A percentile compares a stretch with the other conserved stretches of the same genome.
These are phyloP conservation scores for Dysphania ambrosioides DNA, from an alignment of 148 eudicot genomes.

Conservation along the genomic window DNA sequence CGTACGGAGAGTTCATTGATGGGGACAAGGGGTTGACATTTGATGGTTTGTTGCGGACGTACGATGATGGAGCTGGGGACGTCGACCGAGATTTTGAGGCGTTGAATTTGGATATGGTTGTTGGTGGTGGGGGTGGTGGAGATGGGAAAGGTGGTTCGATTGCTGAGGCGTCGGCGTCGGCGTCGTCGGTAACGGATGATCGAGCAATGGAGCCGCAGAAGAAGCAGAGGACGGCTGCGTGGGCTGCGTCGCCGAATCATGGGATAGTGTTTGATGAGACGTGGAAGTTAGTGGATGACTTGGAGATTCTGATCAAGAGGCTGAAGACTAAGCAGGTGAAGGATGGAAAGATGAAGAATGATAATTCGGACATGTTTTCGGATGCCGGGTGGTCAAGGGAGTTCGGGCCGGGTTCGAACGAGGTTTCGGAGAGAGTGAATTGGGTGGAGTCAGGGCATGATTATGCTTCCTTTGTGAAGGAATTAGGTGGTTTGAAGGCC, in stretches of 20 bases:
- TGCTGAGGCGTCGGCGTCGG: constrained; percentile 28
- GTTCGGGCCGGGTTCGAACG: constrained; percentile 54
- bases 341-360: constrained; percentile 63
- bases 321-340: constrained; percentile 64
- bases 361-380: constrained; percentile 58
- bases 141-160: constrained; percentile 16
- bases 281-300: constrained; percentile 81
- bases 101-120: constrained; percentile 44
- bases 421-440: constrained; percentile 53
- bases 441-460: constrained; percentile 87
- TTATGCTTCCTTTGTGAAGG: constrained; percentile 65
- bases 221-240: constrained; percentile 76
- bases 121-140: too few species aligned
- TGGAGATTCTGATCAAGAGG: constrained; percentile 73
- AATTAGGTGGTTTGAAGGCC: constrained; percentile 71
- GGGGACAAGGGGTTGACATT: constrained; percentile 68
- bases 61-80: constrained; percentile 98
- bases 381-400: constrained; percentile 95
- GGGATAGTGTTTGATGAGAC: constrained; percentile 89
- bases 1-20: constrained; percentile 75
- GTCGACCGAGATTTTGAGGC: constrained; percentile 97
- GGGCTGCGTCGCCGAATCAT: constrained; percentile 89
- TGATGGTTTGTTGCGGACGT: constrained; percentile 82
- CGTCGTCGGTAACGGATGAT: constrained; percentile 49
- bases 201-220: constrained; percentile 52